Conservation (phyloP, 2,329 filamentous ascomycete species). For the Neonectria hederae region DNA sequence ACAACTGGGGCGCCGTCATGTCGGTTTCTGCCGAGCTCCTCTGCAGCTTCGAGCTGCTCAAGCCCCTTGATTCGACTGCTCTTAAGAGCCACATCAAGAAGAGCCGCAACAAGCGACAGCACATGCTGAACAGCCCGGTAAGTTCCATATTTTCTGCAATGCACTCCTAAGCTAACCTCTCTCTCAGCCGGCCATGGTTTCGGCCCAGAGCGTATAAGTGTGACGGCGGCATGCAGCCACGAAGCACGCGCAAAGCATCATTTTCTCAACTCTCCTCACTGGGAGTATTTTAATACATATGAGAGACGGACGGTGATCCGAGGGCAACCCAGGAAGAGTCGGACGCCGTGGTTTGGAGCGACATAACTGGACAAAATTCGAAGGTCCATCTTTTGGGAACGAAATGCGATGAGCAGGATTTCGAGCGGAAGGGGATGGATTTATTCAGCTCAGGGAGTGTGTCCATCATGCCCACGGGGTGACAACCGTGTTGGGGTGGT, state of each 20-base stretch:
- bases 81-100: conserved; percentile 99
- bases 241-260: conserved; percentile 31
- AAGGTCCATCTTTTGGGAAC: conserved; percentile 22
- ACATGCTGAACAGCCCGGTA: conserved; percentile 96
- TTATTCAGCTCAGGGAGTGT: conserved; percentile 31
- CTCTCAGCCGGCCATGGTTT: conserved; percentile 61
- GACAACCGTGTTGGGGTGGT: conserved; percentile 43
- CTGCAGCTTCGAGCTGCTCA: conserved; percentile 96
- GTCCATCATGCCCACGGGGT: conserved; percentile 43
- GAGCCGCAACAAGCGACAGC: conserved; percentile 91
- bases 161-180: conserved; percentile 17
- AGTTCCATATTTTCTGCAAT: conserved; percentile 52
- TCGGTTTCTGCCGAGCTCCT: conserved; percentile 92
- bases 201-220: conserved; percentile 65
- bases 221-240: conserved; percentile 26
- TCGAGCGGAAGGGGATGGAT: conserved; percentile 27
- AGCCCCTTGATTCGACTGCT: conserved; percentile 93
- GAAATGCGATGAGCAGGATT: conserved; percentile 29
- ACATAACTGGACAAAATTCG: conserved; percentile 33
- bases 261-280: conserved; percentile 11
- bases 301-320: conserved; percentile 32
- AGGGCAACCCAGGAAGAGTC: conserved; percentile 37
- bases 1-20: conserved; percentile 99
- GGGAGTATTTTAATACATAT: conserved; percentile 17
- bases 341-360: conserved; percentile 29